A percentile compares a stretch with the other conserved stretches of the same genome.
Conservation (phyloP, 306 rosid genomes). For the Quercus mongolica region DNA sequence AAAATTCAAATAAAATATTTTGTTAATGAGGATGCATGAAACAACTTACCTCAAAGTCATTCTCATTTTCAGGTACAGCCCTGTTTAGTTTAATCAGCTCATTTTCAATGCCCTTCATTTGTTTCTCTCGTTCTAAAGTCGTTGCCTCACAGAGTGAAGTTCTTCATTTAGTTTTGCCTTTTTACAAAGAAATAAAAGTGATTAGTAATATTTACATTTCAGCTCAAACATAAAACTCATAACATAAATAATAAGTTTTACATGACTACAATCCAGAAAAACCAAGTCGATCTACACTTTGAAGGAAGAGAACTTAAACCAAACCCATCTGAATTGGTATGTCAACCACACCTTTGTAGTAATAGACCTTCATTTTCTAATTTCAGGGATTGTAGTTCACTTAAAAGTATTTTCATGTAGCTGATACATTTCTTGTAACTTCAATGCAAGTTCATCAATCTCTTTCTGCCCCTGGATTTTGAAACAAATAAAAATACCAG, state of each 20-base stretch:
- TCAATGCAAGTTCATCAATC: constrained; percentile 30
- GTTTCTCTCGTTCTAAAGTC: constrained; percentile 49
- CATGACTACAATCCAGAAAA: neutral
- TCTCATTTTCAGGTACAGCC: constrained; percentile 35
- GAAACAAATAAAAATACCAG: neutral
- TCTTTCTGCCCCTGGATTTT: constrained; percentile 41
- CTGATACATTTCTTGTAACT: constrained; percentile 41
- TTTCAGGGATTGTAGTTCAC: constrained; percentile 46
- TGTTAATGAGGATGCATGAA: neutral
- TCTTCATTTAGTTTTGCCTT: constrained; percentile 47
- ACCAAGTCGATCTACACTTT: neutral
- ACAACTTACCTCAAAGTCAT: constrained; percentile 43
- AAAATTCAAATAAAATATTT: neutral
- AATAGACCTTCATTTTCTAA: constrained; percentile 29
- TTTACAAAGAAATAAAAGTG: neutral
- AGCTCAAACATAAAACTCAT: neutral
- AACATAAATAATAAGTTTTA: neutral
- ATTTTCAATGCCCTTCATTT: constrained; percentile 42
- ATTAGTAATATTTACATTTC: neutral
- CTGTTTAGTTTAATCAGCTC: constrained; percentile 43
- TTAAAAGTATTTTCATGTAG: constrained; percentile 33
- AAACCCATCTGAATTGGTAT: neutral
- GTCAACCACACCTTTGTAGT: constrained; percentile 42
- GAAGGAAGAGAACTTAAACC: neutral
- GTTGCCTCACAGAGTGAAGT: constrained; percentile 35